These are phyloP conservation scores for Backusella parvicylindrica DNA, from an alignment of 192 early-diverging fungal genomes.

Conservation along the genomic window DNA sequence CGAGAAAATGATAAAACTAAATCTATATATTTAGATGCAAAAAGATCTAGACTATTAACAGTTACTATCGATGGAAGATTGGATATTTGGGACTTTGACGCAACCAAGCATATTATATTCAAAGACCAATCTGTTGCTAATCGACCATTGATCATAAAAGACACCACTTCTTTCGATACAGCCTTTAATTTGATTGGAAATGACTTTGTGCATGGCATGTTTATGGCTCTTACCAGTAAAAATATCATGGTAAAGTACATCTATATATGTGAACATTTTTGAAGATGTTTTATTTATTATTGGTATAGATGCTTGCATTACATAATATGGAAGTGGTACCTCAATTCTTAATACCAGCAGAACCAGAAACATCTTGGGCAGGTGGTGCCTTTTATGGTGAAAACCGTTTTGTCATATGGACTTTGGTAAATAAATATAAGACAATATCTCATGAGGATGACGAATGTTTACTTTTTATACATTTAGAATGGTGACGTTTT, in stretches of 20 bases:
- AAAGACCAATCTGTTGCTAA: slow-evolving; percentile 36
- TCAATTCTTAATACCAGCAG: slow-evolving; percentile 12
- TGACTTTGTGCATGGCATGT: slow-evolving; percentile 13
- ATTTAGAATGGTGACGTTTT: slow-evolving; percentile 35
- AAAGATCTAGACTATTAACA: slow-evolving; percentile 40
- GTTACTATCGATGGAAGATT: slow-evolving; percentile 44
- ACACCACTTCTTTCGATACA: not conserved
- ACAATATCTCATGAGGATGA: not conserved
- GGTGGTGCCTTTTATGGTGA: slow-evolving; percentile 37
- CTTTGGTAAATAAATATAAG: slow-evolving; percentile 33
- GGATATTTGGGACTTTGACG: slow-evolving; percentile 53
- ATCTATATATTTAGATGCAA: too few species aligned
- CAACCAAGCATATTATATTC: slow-evolving; percentile 34
- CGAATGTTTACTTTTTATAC: not conserved
- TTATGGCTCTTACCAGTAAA: slow-evolving; percentile 31
- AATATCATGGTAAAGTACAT: slow-evolving; percentile 30
- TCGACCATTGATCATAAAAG: slow-evolving; percentile 5
- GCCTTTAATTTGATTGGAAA: slow-evolving; percentile 17
- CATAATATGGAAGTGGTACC: slow-evolving; percentile 11
- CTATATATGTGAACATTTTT: too few species aligned
- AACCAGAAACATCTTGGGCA: slow-evolving; percentile 23
- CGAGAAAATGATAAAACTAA: too few species aligned
- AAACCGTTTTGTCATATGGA: slow-evolving; percentile 37
- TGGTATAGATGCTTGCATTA: slow-evolving; percentile 11
- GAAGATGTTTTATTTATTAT: too few species aligned